Evolutionary conservation across 345 rosid genomes (phyloP).

Genomic region (Balakata baccata): DNA sequence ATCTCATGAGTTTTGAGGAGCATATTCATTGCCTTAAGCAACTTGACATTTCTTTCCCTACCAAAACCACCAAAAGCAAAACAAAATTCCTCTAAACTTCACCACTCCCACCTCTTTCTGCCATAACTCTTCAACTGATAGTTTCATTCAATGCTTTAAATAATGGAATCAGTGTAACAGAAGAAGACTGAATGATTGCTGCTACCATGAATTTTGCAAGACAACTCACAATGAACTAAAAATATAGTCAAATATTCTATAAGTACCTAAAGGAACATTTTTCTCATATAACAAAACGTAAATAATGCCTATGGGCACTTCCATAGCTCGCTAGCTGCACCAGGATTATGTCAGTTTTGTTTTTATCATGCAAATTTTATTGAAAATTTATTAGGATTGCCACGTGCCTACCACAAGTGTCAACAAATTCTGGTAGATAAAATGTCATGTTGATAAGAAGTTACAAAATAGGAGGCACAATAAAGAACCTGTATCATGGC

Average conservation of each 20-base stretch:
- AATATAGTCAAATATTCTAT: too few species aligned
- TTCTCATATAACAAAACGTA: too few species aligned
- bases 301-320: background rate
- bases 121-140: background rate
- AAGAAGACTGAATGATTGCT: background rate
- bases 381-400: background rate
- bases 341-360: too few species aligned
- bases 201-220: too few species aligned
- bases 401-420: background rate
- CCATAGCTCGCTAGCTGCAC: background rate
- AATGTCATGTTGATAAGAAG: background rate
- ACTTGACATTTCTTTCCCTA: too few species aligned
- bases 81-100: background rate
- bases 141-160: too few species aligned
- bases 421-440: background rate
- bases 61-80: background rate
- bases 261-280: too few species aligned
- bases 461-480: background rate
- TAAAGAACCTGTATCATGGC: slow-evolving; percentile 84
- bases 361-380: background rate
- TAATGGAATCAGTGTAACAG: too few species aligned
- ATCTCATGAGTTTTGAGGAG: background rate
- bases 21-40: background rate
- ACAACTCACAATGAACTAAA: too few species aligned
- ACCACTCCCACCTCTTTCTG: background rate